These are phyloP conservation scores for Cytospora paraplurivora DNA, from an alignment of 2,329 filamentous ascomycete genomes.

Conservation along the genomic window DNA sequence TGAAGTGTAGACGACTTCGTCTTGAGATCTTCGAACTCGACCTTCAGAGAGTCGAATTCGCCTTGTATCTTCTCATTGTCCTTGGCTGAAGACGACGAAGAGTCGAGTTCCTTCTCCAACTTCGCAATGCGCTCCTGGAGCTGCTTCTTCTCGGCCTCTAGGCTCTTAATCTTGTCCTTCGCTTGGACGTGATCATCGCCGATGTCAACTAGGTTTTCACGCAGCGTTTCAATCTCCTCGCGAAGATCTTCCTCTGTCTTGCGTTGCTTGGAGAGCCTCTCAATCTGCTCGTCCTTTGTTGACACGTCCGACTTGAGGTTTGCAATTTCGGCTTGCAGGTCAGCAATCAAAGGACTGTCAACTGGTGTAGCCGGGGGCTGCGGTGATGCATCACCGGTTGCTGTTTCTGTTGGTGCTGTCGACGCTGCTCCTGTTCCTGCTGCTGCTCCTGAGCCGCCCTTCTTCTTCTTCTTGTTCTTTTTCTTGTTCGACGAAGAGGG, in stretches of 20 bases:
- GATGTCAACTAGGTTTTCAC: constrained; percentile 76
- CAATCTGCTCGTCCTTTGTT: constrained; percentile 73
- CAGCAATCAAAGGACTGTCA: constrained; percentile 39
- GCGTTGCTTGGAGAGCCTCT: constrained; percentile 68
- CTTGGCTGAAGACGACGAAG: constrained; percentile 38
- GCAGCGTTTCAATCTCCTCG: constrained; percentile 83
- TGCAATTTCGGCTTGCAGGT: constrained; percentile 51
- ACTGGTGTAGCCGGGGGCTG: constrained; percentile 36
- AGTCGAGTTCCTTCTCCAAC: constrained; percentile 69
- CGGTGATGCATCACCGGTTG: constrained; percentile 42
- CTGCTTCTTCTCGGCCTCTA: constrained; percentile 68
- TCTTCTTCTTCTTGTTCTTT: constrained; percentile 91
- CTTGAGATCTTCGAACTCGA: constrained; percentile 69
- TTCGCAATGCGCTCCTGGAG: constrained; percentile 66
- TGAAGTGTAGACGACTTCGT: constrained; percentile 69
- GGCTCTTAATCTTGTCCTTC: constrained; percentile 73
- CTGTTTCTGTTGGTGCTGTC: constrained; percentile 45
- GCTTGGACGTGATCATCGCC: constrained; percentile 83
- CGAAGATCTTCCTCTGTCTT: constrained; percentile 76
- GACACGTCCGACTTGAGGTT: constrained; percentile 55
- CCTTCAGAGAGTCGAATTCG: constrained; percentile 59
- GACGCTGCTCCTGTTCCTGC: constrained; percentile 38
- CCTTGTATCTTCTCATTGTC: constrained; percentile 58
- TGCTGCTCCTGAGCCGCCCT: constrained; percentile 56
- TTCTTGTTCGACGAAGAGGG: constrained; percentile 46